Base-by-base conservation (phyloP, 2,329 filamentous ascomycete genomes). In the Cryphonectria japonica region DNA sequence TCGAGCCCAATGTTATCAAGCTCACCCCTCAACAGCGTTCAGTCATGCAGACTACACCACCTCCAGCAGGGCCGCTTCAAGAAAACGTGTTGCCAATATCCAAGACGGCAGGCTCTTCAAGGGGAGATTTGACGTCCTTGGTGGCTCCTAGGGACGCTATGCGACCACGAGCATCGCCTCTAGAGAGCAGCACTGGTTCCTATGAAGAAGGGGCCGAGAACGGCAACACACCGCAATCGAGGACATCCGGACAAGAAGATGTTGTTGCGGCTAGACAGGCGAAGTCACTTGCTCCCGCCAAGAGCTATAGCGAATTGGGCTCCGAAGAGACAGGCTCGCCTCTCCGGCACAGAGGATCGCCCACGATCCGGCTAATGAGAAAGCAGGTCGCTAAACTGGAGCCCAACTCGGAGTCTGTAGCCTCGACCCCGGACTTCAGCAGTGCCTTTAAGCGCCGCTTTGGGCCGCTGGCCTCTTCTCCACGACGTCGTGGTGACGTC, bases 1-100 rank as follows among this genome's bases (percentile, higher is more conserved):
- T 76, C 16, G 75, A 75, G 72, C 74, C 74, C n/a, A 76, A 78
- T 41, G 54, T 76, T 13, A 69, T 75, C 41, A 77, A 75, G 66
- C 37, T 72, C 4, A 73, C 73, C 14, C 67, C 64, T 60, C 73
- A 63, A n/a, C 73, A 76, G 43, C 72, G 74, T 16, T 73, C 73
- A 14, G 64, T 71, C 29, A 71, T 75, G 61, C 68, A 73, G 9
- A 69, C 52, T 32, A 73, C 74, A 62, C 74, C 76, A 41, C 71
- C 73, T 26, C 50, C 68, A 16, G 66, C 71, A 29, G 52, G 50
- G 34, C 50, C 59, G 16, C 65, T 73, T 14, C 59, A 67, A 13
- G 71, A 75, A 43, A 74, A 73, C 59, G 68, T 71, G 29, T 29
- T 32, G n/a, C 59, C 50, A 3, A 19, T 3, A 22, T 22, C 41